phyloP scores from a whole-genome alignment of 2,329 filamentous ascomycete species.

The Stachybotrys echinatus region DNA sequence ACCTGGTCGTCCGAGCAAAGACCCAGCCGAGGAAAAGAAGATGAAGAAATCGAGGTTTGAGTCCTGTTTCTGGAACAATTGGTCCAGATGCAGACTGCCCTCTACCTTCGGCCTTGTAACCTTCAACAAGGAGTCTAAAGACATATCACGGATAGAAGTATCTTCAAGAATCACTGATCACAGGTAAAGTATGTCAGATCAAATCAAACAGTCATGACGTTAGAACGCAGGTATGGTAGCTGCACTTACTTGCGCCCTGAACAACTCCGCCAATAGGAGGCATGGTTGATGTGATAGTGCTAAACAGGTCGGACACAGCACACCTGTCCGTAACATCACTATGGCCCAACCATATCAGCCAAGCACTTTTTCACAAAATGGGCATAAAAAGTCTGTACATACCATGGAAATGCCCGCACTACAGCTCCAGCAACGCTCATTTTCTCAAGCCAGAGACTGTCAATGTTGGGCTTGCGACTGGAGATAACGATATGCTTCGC shows the following conservation, averaged over 20 bases:
- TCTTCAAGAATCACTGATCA: slow-evolving; percentile 32
- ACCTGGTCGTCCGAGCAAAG: slow-evolving; percentile 27
- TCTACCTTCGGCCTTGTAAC: slow-evolving; percentile 30
- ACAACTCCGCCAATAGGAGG: slow-evolving; percentile 34
- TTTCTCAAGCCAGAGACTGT: slow-evolving; percentile 18
- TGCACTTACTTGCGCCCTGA: slow-evolving; percentile 27
- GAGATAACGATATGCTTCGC: slow-evolving; percentile 31
- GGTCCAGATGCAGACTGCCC: slow-evolving; percentile 25
- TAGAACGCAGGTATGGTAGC: background rate
- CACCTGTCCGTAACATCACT: slow-evolving; percentile 8
- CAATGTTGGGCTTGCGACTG: slow-evolving; percentile 29
- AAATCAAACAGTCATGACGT: background rate
- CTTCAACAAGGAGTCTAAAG: slow-evolving; percentile 19
- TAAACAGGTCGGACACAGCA: slow-evolving; percentile 4
- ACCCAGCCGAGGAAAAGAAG: slow-evolving; percentile 30
- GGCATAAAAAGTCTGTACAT: background rate
- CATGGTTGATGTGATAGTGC: slow-evolving; percentile 12
- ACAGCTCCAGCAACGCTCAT: slow-evolving; percentile 2
- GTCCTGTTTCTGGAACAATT: slow-evolving; percentile 16
- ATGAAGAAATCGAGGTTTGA: slow-evolving; percentile 34
- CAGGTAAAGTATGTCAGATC: background rate
- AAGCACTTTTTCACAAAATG: background rate
- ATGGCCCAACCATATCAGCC: background rate
- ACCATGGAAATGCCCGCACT: slow-evolving; percentile 4
- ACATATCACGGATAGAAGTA: slow-evolving; percentile 21